Percentiles rank a stretch among this genome's conserved stretches.
Conservation (phyloP, 2,329 filamentous ascomycete species). For the Neocatenulostroma microsporum region DNA sequence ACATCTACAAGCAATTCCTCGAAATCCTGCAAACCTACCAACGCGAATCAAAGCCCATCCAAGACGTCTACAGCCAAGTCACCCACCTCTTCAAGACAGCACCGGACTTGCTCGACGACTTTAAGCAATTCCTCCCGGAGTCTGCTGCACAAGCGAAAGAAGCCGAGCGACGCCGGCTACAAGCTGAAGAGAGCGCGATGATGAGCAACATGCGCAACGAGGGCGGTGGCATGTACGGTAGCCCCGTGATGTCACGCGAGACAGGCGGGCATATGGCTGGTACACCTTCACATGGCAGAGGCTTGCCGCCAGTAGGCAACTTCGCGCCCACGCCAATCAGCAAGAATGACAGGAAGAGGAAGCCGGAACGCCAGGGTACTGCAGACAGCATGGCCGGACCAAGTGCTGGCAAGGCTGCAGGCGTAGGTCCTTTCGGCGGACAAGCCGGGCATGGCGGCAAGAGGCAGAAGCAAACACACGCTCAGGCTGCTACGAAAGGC, state of each 20-base stretch:
- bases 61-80: conserved; percentile 96
- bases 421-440: conserved; percentile 18
- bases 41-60: conserved; percentile 93
- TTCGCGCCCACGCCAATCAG: conserved; percentile 80
- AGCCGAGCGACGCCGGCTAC: conserved; percentile 49
- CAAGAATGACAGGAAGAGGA: conserved; percentile 76
- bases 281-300: conserved; percentile 25
- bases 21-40: conserved; percentile 98
- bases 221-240: conserved; percentile 39
- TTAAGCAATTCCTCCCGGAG: conserved; percentile 96
- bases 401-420: conserved; percentile 16
- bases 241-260: conserved; percentile 30
- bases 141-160: conserved; percentile 63
- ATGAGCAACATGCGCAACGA: conserved; percentile 53
- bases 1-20: conserved; percentile 98
- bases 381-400: conserved; percentile 33
- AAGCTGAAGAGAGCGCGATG: conserved; percentile 59
- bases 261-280: conserved; percentile 31
- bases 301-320: conserved; percentile 85
- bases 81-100: conserved; percentile 89
- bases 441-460: too few relatives aligned
- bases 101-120: conserved; percentile 91
- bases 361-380: conserved; percentile 53
- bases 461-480: conserved; percentile 66
- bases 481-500: conserved; percentile 40